Evolutionary conservation across 108 stramenopile species (phyloP), one percentile per base, ranked within the genome.

Genomic region (Asterionellopsis glacialis): DNA sequence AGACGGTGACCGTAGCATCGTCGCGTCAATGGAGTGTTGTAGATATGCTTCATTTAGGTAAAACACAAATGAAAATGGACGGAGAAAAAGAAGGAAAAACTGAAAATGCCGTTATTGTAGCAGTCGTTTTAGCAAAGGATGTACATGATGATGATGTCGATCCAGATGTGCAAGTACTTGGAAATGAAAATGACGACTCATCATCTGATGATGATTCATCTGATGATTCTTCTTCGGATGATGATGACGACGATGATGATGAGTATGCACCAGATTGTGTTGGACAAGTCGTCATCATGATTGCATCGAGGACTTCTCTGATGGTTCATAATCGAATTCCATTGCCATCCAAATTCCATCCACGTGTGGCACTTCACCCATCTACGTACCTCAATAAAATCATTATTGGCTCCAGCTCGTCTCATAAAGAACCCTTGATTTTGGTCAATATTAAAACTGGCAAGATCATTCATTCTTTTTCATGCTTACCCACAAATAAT

Each of bases 301-400:
- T 82, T 24, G 87, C 83, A 10, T 65, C 84, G 9, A 75, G 90
- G 19, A 62, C 44, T 6, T 52, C 72, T 1, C 47, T 92, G 51
- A 56, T 43, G 19, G 65, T 92, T 23, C 74, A 85, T 68, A 87
- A 82, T 25, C 79, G 81, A 4, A 77, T 88, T 45, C 57, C 63
- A 39, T 63, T 92, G 52, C 61, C 68, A 9, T 55, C 80, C 51
- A 33, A 33, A 5, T 87, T 92, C 62, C 67, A 67, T 27, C 86
- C 91, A 0, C 39, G 63, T 25, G 71, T 75, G 11, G 84, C 83
- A 13, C 61, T 87, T 16, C 91, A 93, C 68, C 91, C 91, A 27
- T 74, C 85, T 18, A 87, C 91, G 18, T 93, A 93, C 68, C 75
- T 93, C 43, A 93, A 93, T 75, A 93, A 93, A 63, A 88, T 93